Evolutionary conservation across 257 asterid species (phyloP), one percentile per base, ranked within the genome.

Genomic region (Fraxinus anomala): DNA sequence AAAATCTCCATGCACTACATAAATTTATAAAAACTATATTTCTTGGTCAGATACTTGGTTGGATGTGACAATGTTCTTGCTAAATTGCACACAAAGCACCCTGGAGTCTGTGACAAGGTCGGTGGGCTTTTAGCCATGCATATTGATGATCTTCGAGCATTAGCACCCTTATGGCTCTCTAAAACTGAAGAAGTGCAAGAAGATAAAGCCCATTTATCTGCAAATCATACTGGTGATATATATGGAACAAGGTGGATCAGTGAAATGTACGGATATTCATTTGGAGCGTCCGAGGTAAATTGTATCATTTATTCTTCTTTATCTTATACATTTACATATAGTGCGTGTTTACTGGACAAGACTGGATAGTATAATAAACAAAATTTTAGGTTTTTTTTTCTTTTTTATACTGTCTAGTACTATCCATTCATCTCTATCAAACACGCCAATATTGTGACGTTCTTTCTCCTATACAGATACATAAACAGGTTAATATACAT

Each of bases 91-190:
- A 89, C 98, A 23, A 88, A 89, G 86, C 94, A 92, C 79, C 98
- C 99, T 5, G 96, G 89, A 81, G 82, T 93, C 30, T 95, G 98
- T 80, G 98, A 95, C 86, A 93, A 95, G 85, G 97, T 93, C 79
- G 98, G 97, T 30, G 99, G 99, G 79, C 97, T 95, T 77, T 83
- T 95, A 83, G 99, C 91, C 75, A 91, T 95, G 95, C 99, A 95
- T 80, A 93, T 95, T 28, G 98, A 95, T 36, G 99, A 95, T 88
- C 97, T 95, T 82, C 91, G 96, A 78, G 96, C 91, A 71, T 89
- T 95, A 74, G 99, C 97, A 13, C 98, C 97, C 39, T 73, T 85
- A 86, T 95, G 99, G 99, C 90, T 95, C 31, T 93, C 96, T 7
- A 95, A 93, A 80, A 88, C 92, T 10, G 97, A 95, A 91, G 97